Conservation (phyloP, 768 basidiomycete species). For the Dacryopinax spathularia region DNA sequence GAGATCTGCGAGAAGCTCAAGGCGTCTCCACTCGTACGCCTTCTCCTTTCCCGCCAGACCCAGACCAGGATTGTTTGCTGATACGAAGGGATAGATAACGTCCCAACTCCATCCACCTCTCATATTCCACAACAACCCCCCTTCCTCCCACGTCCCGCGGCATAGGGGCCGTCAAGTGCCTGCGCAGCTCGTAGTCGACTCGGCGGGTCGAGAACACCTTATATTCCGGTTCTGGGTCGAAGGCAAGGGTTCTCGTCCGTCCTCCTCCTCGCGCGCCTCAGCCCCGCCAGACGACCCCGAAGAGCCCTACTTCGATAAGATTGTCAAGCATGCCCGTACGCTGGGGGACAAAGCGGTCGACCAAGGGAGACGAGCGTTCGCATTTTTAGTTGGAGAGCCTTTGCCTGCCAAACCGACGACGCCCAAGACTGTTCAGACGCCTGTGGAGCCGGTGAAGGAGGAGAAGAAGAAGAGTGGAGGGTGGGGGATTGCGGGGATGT, state of each 20-base stretch:
- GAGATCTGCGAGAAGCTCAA: slow-evolving; percentile 40
- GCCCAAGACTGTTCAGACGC: background rate
- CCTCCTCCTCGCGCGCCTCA: background rate
- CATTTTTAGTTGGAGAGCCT: slow-evolving; percentile 56
- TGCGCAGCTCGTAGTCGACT: slow-evolving; percentile 61
- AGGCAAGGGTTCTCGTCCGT: slow-evolving; percentile 35
- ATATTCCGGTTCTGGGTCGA: slow-evolving; percentile 71
- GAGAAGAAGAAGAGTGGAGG: slow-evolving; percentile 25
- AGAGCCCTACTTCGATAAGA: background rate
- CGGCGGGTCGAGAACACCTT: slow-evolving; percentile 67
- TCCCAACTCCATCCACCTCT: slow-evolving; percentile 55
- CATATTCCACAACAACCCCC: slow-evolving; percentile 69
- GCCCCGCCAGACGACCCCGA: background rate
- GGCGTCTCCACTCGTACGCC: slow-evolving; percentile 22
- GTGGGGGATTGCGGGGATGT: slow-evolving; percentile 52
- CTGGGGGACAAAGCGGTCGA: slow-evolving; percentile 3
- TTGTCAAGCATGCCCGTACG: background rate
- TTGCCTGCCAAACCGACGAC: slow-evolving; percentile 19
- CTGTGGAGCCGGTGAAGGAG: slow-evolving; percentile 10
- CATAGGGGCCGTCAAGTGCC: slow-evolving; percentile 72
- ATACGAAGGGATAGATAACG: slow-evolving; percentile 35
- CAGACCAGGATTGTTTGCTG: slow-evolving; percentile 2
- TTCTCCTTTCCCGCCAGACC: background rate
- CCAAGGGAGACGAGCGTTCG: slow-evolving; percentile 43
- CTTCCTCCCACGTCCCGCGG: slow-evolving; percentile 56